phyloP scores from a whole-genome alignment of 2,329 filamentous ascomycete species.

The Gliomastix tumulicola region DNA sequence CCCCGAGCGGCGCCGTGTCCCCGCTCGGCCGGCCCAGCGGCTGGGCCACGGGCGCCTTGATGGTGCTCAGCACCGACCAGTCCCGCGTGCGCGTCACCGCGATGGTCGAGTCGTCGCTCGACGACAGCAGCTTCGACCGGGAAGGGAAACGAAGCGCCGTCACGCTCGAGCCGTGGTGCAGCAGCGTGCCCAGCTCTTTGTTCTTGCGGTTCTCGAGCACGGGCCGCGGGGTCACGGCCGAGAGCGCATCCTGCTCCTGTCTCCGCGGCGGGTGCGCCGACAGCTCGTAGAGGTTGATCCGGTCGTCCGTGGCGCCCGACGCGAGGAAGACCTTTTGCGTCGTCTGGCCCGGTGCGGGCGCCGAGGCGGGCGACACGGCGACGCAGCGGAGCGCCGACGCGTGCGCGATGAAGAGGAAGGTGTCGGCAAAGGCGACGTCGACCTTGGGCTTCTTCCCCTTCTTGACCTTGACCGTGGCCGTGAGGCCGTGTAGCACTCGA shows the following conservation, averaged over 20 bases:
- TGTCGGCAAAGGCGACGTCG: conserved; percentile 70
- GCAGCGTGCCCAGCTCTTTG: conserved; percentile 75
- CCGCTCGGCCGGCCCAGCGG: conserved; percentile 74
- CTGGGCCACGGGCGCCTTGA: conserved; percentile 85
- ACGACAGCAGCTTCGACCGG: conserved; percentile 79
- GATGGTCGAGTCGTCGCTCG: conserved; percentile 85
- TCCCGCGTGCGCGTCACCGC: conserved; percentile 82
- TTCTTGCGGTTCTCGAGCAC: conserved; percentile 83
- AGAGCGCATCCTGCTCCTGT: conserved; percentile 49
- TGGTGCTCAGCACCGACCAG: conserved; percentile 79
- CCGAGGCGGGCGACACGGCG: conserved; percentile 72
- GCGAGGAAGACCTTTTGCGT: conserved; percentile 82
- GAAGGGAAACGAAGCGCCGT: conserved; percentile 78
- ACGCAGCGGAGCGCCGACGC: conserved; percentile 83
- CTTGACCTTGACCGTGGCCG: conserved; percentile 51
- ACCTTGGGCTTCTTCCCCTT: conserved; percentile 11
- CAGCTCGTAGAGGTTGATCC: conserved; percentile 89
- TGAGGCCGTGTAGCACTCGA: conserved; percentile 82
- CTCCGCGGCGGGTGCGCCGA: conserved; percentile 59
- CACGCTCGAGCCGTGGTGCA: conserved; percentile 80
- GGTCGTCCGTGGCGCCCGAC: conserved; percentile 86
- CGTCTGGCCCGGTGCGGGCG: conserved; percentile 49
- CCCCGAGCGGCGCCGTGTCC: conserved; percentile 78
- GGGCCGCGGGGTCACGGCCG: conserved; percentile 62
- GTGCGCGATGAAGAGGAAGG: conserved; percentile 94